phyloP scores from a whole-genome alignment of 352 stramenopile species.

The Phytophthora pinifolia region DNA sequence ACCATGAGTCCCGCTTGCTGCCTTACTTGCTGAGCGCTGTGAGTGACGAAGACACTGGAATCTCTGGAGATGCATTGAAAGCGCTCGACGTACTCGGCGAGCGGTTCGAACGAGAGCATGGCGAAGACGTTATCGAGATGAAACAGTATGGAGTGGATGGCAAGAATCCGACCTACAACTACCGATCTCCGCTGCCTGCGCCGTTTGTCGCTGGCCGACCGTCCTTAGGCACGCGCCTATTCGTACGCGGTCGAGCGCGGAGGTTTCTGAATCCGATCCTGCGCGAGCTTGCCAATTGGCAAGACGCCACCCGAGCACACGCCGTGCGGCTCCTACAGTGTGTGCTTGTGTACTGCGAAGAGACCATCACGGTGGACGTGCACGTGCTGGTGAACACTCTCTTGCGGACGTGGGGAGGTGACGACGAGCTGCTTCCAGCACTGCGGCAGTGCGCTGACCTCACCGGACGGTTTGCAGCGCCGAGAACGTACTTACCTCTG shows the following conservation, averaged over 20 bases:
- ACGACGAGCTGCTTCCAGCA: constrained; percentile 28
- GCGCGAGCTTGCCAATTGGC: constrained; percentile 92
- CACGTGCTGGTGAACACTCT: constrained; percentile 77
- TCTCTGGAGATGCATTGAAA: constrained; percentile 57
- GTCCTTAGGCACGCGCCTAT: constrained; percentile 90
- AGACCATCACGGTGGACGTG: constrained; percentile 91
- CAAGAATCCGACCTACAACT: constrained; percentile 85
- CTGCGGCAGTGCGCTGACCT: constrained; percentile 51
- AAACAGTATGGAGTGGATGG: constrained; percentile 95
- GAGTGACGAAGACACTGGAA: constrained; percentile 59
- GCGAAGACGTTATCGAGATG: constrained; percentile 90
- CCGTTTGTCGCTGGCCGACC: constrained; percentile 80
- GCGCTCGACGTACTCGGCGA: constrained; percentile 70
- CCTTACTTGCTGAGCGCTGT: constrained; percentile 93
- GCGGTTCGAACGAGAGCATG: constrained; percentile 68
- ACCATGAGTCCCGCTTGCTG: constrained; percentile 93
- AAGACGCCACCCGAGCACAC: constrained; percentile 73
- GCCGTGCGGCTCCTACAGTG: constrained; percentile 89
- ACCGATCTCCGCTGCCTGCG: constrained; percentile 66
- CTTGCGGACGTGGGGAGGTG: constrained; percentile 46
- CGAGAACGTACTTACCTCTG: constrained; percentile 69
- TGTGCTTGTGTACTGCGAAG: constrained; percentile 93
- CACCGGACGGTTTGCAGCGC: constrained; percentile 58
- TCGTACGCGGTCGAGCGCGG: constrained; percentile 87
- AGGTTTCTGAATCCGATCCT: constrained; percentile 91